These are phyloP conservation scores for Ascochyta koolunga DNA, from an alignment of 2,329 filamentous ascomycete species.

Conservation along the genomic window DNA sequence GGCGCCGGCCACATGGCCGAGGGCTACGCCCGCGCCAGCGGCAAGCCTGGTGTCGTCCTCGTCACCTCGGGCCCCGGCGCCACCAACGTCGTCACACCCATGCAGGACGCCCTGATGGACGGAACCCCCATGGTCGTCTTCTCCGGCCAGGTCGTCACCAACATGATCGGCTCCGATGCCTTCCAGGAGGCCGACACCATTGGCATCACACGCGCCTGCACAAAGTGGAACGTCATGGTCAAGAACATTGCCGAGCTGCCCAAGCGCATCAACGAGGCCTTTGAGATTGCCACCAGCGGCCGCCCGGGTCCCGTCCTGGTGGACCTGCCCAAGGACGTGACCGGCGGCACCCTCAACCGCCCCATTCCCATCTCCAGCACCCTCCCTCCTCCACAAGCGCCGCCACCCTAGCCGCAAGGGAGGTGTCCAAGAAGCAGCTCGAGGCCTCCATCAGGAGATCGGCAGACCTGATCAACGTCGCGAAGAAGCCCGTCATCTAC, in stretches of 20 bases:
- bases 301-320: conserved; percentile 93
- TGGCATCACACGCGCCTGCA: conserved; percentile 92
- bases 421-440: conserved; percentile 74
- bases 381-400: conserved; percentile 84
- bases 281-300: conserved; percentile 95
- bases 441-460: conserved; percentile 75
- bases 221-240: conserved; percentile 99
- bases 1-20: conserved; percentile 98
- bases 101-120: conserved; percentile 95
- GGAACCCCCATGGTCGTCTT: conserved; percentile 97
- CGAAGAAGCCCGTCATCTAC: conserved; percentile 95
- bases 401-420: conserved; percentile 79
- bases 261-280: conserved; percentile 93
- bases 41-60: conserved; percentile 92
- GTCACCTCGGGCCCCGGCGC: conserved; percentile 96
- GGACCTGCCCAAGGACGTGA: conserved; percentile 95
- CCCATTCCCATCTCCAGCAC: conserved; percentile 80
- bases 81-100: conserved; percentile 94
- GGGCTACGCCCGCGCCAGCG: conserved; percentile 91
- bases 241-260: conserved; percentile 94
- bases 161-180: conserved; percentile 89
- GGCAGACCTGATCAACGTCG: conserved; percentile 80
- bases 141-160: conserved; percentile 88
- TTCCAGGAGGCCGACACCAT: conserved; percentile 97
- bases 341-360: conserved; percentile 78